A percentile compares a stretch with the other conserved stretches of the same genome.
phyloP scores from a whole-genome alignment of 2,329 filamentous ascomycete genomes.

The Colletotrichum tabaci region DNA sequence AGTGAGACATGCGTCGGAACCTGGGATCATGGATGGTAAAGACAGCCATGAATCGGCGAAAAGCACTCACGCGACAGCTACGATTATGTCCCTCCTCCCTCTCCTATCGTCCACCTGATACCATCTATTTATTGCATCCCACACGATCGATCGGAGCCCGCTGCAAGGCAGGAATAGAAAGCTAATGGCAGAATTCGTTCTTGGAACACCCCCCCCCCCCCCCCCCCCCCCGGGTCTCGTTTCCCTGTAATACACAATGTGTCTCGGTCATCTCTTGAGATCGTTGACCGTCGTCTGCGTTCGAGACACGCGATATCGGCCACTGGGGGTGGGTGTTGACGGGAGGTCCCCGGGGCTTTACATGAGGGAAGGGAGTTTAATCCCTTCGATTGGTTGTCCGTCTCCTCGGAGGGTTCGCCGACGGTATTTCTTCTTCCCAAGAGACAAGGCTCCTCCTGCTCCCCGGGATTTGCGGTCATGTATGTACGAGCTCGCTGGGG shows the following conservation, averaged over 20 bases:
- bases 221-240: no score
- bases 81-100: not conserved
- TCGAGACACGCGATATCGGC: not conserved
- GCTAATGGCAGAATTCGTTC: constrained; percentile 6
- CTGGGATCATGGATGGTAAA: not conserved
- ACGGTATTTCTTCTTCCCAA: not conserved
- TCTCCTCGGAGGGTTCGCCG: not conserved
- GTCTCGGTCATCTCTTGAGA: constrained; percentile 31
- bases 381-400: not conserved
- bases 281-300: constrained; percentile 1
- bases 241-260: not conserved
- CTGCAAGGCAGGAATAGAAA: constrained; percentile 9
- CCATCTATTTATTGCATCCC: not conserved
- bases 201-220: not conserved
- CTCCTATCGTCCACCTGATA: not conserved
- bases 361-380: no score
- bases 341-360: not conserved
- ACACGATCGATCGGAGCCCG: not conserved
- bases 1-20: constrained; percentile 10
- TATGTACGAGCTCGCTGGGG: not conserved
- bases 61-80: constrained; percentile 7
- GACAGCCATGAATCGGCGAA: not conserved
- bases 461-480: not conserved
- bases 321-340: not conserved
- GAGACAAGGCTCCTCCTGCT: not conserved